Conservation (phyloP, 2,329 filamentous ascomycete genomes). For the Salinomyces thailandicus region DNA sequence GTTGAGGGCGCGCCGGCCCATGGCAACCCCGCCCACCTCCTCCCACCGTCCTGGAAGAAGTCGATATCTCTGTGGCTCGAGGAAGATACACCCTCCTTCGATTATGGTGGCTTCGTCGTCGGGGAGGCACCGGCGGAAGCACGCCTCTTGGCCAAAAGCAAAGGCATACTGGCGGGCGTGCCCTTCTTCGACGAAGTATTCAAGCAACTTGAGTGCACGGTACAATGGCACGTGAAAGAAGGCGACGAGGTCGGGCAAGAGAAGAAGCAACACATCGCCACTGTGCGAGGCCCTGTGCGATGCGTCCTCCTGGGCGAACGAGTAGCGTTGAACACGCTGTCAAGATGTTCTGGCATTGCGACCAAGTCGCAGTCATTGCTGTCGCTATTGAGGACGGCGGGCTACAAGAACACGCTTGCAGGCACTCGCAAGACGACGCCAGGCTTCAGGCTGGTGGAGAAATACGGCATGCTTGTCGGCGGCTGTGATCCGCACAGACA, state of each 20-base stretch:
- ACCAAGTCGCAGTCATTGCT: constrained; percentile 46
- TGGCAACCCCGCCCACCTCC: constrained; percentile 58
- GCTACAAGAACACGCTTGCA: constrained; percentile 75
- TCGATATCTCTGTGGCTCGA: constrained; percentile 77
- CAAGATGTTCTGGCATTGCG: constrained; percentile 84
- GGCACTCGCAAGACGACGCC: constrained; percentile 96
- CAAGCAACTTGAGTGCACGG: constrained; percentile 73
- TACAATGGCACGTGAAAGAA: constrained; percentile 77
- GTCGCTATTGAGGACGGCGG: constrained; percentile 45
- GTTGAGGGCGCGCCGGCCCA: constrained; percentile 46
- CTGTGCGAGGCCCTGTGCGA: constrained; percentile 72
- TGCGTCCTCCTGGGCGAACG: constrained; percentile 83
- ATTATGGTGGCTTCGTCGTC: constrained; percentile 95
- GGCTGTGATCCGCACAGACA: constrained; percentile 87
- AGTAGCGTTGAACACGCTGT: constrained; percentile 82
- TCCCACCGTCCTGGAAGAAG: constrained; percentile 76
- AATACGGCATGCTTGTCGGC: constrained; percentile 93
- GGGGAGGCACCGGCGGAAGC: constrained; percentile 50
- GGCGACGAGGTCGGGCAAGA: constrained; percentile 56
- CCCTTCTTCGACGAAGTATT: constrained; percentile 97
- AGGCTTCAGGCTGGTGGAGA: constrained; percentile 89
- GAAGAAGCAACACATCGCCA: constrained; percentile 58
- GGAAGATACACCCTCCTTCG: constrained; percentile 92
- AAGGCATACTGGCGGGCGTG: constrained; percentile 77
- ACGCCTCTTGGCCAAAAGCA: constrained; percentile 45